Evolutionary conservation across 2,329 filamentous ascomycete species (phyloP), one percentile per base, ranked within the genome.

Genomic region (Clonostachys byssicola): DNA sequence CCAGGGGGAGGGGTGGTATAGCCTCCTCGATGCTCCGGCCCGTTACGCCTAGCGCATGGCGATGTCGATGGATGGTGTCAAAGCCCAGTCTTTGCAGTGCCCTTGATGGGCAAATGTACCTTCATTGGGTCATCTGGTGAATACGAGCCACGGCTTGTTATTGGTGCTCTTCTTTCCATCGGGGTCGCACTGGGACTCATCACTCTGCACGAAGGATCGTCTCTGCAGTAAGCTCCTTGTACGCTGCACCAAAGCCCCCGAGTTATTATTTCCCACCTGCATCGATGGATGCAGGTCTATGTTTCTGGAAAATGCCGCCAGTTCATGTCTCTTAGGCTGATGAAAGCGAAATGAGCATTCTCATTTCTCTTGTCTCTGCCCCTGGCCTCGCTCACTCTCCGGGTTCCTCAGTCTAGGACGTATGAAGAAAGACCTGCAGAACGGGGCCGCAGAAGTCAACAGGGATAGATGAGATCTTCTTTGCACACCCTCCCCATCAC

Each of bases 121-220:
- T 10, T 30, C 14, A 9, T 8, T 42, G 17, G 9, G 13, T n/a
- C 23, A 23, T 16, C 9, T 42, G 41, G n/a, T 23, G n/a, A 23
- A n/a, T 12, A 16, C 41, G n/a, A 30, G 41, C 18, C 9, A 17
- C 18, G 12, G 41, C 41, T 23, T 17, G 17, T 42, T 12, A 23
- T 42, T 10, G n/a, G 30, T 42, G 41, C n/a, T 42, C 41, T 10
- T 42, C 9, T 36, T n/a, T 23, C 33, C 9, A 14, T 33, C 16
- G 43, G 41, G 41, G 16, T 17, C 20, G 16, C 41, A 16, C 41
- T 42, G 41, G 16, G 41, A 20, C n/a, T 14, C n/a, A 42, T 44
- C 43, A 34, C 20, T 23, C n/a, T 46, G 44, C 38, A 39, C 18
- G 30, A 39, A 17, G 45, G 45, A 46, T 46, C 45, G 45, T 40